Evolutionary conservation across 208 protist genomes (phyloP).

Genomic region (Leishmania martiniquensis): DNA sequence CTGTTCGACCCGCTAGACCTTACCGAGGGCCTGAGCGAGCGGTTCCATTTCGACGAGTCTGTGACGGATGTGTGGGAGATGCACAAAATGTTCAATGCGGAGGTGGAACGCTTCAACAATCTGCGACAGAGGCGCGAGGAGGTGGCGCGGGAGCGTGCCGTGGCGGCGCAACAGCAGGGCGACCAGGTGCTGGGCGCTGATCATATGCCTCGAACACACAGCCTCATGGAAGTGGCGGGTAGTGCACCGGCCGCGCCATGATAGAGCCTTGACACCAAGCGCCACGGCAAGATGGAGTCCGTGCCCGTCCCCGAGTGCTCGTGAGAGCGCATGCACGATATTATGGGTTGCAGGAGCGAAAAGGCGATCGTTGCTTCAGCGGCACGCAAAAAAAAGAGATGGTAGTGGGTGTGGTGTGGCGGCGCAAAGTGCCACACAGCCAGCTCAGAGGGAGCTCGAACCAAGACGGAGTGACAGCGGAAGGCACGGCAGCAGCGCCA

Average conservation of each 20-base stretch:
- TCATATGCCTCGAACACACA: conserved; percentile 84
- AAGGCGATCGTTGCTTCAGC: neutral
- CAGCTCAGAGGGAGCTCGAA: neutral
- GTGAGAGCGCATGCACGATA: neutral
- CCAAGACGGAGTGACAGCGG: neutral
- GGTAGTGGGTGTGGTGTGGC: neutral
- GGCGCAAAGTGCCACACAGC: neutral
- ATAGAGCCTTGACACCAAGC: neutral
- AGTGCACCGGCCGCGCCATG: conserved; percentile 27
- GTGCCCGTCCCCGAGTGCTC: neutral
- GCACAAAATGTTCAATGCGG: conserved; percentile 75
- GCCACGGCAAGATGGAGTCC: neutral
- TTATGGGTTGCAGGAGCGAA: neutral
- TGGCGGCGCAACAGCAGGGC: conserved; percentile 31
- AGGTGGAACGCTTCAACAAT: conserved; percentile 76
- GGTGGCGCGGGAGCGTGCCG: conserved; percentile 53
- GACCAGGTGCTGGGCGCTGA: conserved; percentile 61
- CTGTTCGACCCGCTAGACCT: conserved; percentile 86
- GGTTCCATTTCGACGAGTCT: conserved; percentile 85
- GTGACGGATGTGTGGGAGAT: conserved; percentile 69
- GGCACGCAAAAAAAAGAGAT: neutral
- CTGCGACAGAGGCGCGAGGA: conserved; percentile 53
- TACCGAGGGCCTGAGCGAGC: conserved; percentile 67
- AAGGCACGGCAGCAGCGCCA: neutral
- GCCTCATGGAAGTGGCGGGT: conserved; percentile 80